Percentiles rank a stretch among this genome's conserved stretches.
These are phyloP conservation scores for Graphium sp. DNA, from an alignment of 2,329 filamentous ascomycete species.

Conservation along the genomic window DNA sequence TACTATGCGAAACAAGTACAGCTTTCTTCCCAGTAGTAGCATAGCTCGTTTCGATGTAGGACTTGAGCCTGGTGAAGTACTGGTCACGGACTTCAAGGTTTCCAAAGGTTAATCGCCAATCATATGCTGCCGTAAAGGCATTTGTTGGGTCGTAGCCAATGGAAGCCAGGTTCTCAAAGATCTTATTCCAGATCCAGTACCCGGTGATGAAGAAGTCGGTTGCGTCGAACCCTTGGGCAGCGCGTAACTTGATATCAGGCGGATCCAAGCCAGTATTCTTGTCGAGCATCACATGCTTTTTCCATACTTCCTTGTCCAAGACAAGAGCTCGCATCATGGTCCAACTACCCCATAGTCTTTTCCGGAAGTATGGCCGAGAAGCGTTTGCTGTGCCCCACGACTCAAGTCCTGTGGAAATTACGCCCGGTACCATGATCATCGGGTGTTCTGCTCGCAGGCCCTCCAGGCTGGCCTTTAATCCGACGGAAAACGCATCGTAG, in stretches of 20 bases:
- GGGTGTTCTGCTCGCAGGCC: constrained; percentile 72
- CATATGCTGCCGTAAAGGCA: constrained; percentile 56
- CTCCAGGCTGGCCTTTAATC: constrained; percentile 63
- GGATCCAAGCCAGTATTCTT: constrained; percentile 83
- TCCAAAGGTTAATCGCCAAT: constrained; percentile 82
- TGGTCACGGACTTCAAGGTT: constrained; percentile 85
- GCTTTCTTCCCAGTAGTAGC: constrained; percentile 62
- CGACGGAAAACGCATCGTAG: constrained; percentile 89
- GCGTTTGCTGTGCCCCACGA: constrained; percentile 84
- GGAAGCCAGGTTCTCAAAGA: constrained; percentile 88
- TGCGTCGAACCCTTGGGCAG: constrained; percentile 92
- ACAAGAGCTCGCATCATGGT: constrained; percentile 96
- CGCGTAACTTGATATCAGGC: constrained; percentile 73
- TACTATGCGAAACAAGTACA: constrained; percentile 82
- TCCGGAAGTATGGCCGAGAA: constrained; percentile 83
- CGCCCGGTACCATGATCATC: constrained; percentile 92
- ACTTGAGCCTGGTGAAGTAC: constrained; percentile 84
- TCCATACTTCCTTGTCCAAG: constrained; percentile 86
- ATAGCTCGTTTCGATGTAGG: constrained; percentile 73
- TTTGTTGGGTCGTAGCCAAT: constrained; percentile 86
- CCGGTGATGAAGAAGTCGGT: constrained; percentile 85
- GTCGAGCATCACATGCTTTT: constrained; percentile 92
- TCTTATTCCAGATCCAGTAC: constrained; percentile 99
- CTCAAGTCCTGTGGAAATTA: constrained; percentile 93
- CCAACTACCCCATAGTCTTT: constrained; percentile 94